Evolutionary conservation across 306 rosid species (phyloP), one percentile per base, ranked within the genome.

Genomic region (Canavalia ensiformis): DNA sequence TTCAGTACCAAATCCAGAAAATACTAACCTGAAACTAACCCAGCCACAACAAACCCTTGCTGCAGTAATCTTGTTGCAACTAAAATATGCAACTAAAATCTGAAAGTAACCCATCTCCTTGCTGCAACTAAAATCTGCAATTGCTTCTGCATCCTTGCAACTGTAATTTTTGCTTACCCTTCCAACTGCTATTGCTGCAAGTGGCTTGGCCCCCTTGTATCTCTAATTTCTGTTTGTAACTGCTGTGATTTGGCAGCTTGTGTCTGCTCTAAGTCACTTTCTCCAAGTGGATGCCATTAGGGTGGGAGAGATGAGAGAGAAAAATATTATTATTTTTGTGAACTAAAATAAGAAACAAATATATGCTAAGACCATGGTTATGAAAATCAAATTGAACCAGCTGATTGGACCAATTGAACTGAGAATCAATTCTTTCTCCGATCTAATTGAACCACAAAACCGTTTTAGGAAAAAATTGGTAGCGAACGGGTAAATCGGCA

Each of bases 1-100:
- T 30, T 5, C 59, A 74, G 60, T 62, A 76, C 42, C 49, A 41
- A 74, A 74, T 67, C 67, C 42, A 46, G 10, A 34, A 42, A 12
- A 33, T 47, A 37, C 34, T 34, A 25, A 37, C 25, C 47, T n/a
- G 28, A 60, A 60, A 46, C 37, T 11, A 42, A n/a, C 58, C 45
- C n/a, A 58, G 31, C 57, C 57, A 31, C 47, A 31, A 75, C 25
- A 18, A 18, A 45, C 29, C 71, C 8, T 59, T 59, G 9, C 62
- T 31, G 18, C 34, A 46, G 34, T 35, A 28, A 39, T 56, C 54
- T 12, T 74, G 11, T 5, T 39, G 44, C 0, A 3, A 35, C n/a
- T 45, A 51, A n/a, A 58, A 75, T 60, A n/a, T 39, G 44, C 0
- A 3, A 35, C n/a, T 45, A 51, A n/a, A 58, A 75, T 60, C 55